Evolutionary conservation across 2,329 filamentous ascomycete genomes (phyloP).

Genomic region (Leptographium flavum): DNA sequence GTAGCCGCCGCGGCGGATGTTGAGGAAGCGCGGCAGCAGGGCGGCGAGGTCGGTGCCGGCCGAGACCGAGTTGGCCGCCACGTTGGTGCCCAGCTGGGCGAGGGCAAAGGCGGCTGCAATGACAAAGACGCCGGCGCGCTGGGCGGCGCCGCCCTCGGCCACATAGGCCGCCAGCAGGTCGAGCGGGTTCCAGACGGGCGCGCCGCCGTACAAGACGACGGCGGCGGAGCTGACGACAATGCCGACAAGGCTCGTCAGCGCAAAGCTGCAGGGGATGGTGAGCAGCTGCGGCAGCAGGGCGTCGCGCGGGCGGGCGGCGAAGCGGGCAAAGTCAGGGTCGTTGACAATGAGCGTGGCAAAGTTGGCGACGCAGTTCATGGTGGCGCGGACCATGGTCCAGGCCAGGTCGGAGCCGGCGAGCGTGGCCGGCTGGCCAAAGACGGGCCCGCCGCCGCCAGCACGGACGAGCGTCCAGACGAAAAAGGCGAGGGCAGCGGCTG

Average conservation of each 20-base stretch:
- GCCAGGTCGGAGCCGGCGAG: conserved; percentile 31
- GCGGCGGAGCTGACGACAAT: conserved; percentile 66
- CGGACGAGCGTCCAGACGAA: conserved; percentile 77
- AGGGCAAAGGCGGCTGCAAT: conserved; percentile 58
- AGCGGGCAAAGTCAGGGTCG: conserved; percentile 74
- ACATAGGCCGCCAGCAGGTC: conserved; percentile 53
- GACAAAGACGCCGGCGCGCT: conserved; percentile 63
- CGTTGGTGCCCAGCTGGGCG: conserved; percentile 75
- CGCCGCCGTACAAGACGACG: conserved; percentile 44
- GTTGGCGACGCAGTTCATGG: conserved; percentile 84
- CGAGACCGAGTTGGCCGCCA: conserved; percentile 74
- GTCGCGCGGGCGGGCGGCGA: conserved; percentile 60
- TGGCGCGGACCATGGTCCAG: conserved; percentile 72
- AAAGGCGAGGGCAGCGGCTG: conserved; percentile 68
- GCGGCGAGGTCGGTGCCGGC: conserved; percentile 75
- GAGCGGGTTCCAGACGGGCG: conserved; percentile 62
- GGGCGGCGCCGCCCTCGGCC: conserved; percentile 49
- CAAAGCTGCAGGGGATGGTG: conserved; percentile 58
- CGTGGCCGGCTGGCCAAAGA: conserved; percentile 46
- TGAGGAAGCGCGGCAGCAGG: conserved; percentile 63
- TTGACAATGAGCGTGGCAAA: conserved; percentile 79
- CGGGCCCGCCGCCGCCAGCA: conserved; percentile 71
- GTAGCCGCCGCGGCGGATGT: conserved; percentile 77
- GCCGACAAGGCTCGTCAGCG: conserved; percentile 71
- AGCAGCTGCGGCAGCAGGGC: conserved; percentile 70